phyloP scores from a whole-genome alignment of 1,139 yeast genomes.

The Sugiyamaella japonica region DNA sequence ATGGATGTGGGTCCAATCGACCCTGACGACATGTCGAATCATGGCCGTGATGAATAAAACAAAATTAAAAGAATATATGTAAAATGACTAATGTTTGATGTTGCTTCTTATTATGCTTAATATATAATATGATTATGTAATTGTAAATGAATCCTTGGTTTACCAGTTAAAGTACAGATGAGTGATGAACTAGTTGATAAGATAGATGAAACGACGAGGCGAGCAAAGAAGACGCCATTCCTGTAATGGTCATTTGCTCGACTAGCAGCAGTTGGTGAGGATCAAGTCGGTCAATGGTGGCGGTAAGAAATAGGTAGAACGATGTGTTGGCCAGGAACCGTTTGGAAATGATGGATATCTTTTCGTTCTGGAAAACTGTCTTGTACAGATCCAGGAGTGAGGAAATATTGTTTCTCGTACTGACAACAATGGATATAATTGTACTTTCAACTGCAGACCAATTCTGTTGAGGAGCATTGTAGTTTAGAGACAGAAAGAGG shows the following conservation, averaged over 20 bases:
- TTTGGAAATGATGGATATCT: background rate
- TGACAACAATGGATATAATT: background rate
- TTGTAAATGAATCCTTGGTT: background rate
- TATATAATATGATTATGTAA: constrained; percentile 4
- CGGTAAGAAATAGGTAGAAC: constrained; percentile 2
- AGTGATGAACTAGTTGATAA: background rate
- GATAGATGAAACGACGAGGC: constrained; percentile 11
- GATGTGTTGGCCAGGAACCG: constrained; percentile 9
- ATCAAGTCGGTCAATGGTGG: background rate
- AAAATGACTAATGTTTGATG: constrained; percentile 15
- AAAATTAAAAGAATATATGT: background rate
- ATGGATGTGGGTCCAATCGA: constrained; percentile 27
- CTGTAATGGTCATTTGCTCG: background rate
- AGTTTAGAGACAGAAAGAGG: background rate
- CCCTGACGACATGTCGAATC: constrained; percentile 26
- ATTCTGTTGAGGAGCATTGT: background rate
- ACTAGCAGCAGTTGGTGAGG: background rate
- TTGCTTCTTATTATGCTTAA: constrained; percentile 8
- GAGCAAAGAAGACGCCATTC: background rate
- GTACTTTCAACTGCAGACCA: constrained; percentile 10
- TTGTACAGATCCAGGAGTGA: background rate
- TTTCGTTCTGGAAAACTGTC: background rate
- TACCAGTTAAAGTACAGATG: background rate
- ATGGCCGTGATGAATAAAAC: constrained; percentile 16
- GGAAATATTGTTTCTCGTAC: background rate